Evolutionary conservation across 208 protist genomes (phyloP), one percentile per base, ranked within the genome.

Genomic region (Acanthamoeba triangularis): DNA sequence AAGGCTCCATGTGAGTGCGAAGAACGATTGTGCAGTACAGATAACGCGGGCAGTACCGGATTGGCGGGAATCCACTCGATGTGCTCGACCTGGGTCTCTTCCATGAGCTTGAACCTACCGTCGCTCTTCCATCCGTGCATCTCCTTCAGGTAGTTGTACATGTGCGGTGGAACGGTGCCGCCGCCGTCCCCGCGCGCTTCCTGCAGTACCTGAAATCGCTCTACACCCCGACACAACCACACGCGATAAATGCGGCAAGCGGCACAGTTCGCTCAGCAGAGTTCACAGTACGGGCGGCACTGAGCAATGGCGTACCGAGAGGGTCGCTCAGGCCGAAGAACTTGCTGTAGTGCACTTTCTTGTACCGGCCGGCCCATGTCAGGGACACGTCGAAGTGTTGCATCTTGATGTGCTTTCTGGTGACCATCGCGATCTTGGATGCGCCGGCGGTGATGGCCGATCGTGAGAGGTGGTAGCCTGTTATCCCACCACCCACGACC

Each of bases 271-370:
- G n/a, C n/a, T n/a, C n/a, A n/a, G n/a, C n/a, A n/a, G 28, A 80
- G 37, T 35, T 20, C 11, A 5, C 13, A 28, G 28, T 33, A 80
- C 14, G 4, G 30, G 72, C 11, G 28, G 72, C 1, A 56, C n/a
- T n/a, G n/a, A 28, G 44, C 2, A 8, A 56, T 23, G 33, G 69
- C 1, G n/a, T 41, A 90, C 82, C 82, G 7, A 33, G 30, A 14
- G 72, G 82, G 28, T 90, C 44, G n/a, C 28, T 65, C 18, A 90
- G 82, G 13, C 28, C 82, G 16, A 33, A 90, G 54, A 90, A 90
- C 47, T 90, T 90, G 82, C 49, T 65, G 30, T 67, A 90, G 44
- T 90, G 44, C 37, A 90, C 82, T 23, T 90, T 90, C 82, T 90
- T 90, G 82, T 67, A 90, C 14, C 49, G 44, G 7, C 82, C 82